These are phyloP conservation scores for Diaporthe sp. DNA, from an alignment of 2,329 filamentous ascomycete species.

Conservation along the genomic window DNA sequence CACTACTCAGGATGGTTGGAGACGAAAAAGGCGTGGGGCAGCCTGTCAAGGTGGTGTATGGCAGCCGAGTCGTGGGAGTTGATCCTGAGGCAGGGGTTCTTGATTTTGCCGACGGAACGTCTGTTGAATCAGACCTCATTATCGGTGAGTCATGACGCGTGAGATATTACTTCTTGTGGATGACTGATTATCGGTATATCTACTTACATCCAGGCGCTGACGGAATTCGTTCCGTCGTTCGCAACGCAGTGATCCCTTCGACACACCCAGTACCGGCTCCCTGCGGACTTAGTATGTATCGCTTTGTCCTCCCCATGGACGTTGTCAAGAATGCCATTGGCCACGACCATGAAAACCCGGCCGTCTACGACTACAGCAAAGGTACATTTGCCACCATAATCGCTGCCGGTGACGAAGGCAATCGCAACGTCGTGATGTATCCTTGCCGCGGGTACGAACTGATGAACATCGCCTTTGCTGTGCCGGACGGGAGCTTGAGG, in stretches of 20 bases:
- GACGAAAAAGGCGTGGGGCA: not conserved
- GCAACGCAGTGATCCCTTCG: not conserved
- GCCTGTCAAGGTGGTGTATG: not conserved
- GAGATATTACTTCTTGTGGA: not conserved
- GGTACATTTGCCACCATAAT: not conserved
- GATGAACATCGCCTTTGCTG: conserved; percentile 19
- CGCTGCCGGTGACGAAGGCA: conserved; percentile 5
- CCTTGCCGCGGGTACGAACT: not conserved
- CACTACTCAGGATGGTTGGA: not conserved
- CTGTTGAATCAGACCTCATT: not conserved
- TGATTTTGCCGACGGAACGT: conserved; percentile 1
- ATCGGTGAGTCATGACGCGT: not conserved
- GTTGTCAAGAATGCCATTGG: not conserved
- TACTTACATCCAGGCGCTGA: not conserved
- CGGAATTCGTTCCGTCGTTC: conserved; percentile 11
- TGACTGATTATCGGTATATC: not conserved
- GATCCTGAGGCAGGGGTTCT: not conserved
- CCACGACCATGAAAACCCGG: not conserved
- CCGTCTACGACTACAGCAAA: not conserved
- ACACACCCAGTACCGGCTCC: not conserved
- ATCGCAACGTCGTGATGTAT: conserved; percentile 15
- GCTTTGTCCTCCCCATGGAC: conserved; percentile 6
- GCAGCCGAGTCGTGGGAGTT: not conserved
- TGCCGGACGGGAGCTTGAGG: not conserved
- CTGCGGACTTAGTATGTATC: conserved; percentile 1